Evolutionary conservation across 2,329 filamentous ascomycete species (phyloP).

Genomic region (Cordyceps militaris): DNA sequence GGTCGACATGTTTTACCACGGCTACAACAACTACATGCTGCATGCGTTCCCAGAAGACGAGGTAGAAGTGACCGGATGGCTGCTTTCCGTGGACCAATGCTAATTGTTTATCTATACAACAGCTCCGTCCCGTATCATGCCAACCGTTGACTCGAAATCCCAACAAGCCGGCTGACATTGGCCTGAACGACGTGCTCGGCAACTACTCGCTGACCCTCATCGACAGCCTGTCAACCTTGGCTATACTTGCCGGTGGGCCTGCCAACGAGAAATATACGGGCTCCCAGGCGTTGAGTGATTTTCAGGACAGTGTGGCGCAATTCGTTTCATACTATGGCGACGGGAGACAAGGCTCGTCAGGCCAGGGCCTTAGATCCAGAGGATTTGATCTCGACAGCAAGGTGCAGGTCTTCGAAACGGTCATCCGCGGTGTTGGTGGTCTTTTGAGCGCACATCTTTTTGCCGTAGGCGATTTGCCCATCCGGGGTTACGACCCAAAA

Average conservation of each 20-base stretch:
- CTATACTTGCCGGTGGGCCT: slow-evolving; percentile 76
- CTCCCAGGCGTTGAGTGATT: slow-evolving; percentile 54
- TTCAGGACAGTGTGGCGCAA: slow-evolving; percentile 70
- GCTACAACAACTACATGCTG: slow-evolving; percentile 89
- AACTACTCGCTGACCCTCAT: slow-evolving; percentile 96
- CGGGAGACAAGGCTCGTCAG: slow-evolving; percentile 60
- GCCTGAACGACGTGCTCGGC: slow-evolving; percentile 89
- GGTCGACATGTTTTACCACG: slow-evolving; percentile 89
- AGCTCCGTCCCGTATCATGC: slow-evolving; percentile 83
- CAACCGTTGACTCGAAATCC: slow-evolving; percentile 76
- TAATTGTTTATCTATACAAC: slow-evolving; percentile 13
- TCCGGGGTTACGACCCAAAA: slow-evolving; percentile 63
- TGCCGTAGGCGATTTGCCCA: slow-evolving; percentile 82
- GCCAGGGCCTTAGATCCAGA: slow-evolving; percentile 62
- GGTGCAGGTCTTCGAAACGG: slow-evolving; percentile 97
- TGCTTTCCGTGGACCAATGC: background rate
- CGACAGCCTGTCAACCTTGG: slow-evolving; percentile 89
- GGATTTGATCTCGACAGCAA: slow-evolving; percentile 97
- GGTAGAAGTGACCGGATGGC: slow-evolving; percentile 31
- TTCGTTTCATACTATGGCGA: slow-evolving; percentile 83
- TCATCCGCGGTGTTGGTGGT: slow-evolving; percentile 87
- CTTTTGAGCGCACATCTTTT: slow-evolving; percentile 91
- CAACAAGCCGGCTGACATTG: slow-evolving; percentile 70
- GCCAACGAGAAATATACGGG: slow-evolving; percentile 30
- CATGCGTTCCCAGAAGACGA: slow-evolving; percentile 95